phyloP scores from a whole-genome alignment of 148 eudicot genomes.

The Linanthus parryae region DNA sequence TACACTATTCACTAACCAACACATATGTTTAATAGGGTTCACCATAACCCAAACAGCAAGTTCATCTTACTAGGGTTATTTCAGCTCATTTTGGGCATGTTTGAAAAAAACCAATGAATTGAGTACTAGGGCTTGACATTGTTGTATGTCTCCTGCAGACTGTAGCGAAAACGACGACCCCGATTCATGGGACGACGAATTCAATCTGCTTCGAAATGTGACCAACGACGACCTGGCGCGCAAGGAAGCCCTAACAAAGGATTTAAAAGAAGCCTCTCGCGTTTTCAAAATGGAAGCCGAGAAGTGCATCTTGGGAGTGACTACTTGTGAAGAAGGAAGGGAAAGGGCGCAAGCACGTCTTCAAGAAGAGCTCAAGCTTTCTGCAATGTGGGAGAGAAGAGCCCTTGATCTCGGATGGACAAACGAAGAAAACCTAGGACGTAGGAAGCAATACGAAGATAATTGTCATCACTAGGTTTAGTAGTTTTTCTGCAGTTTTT shows the following conservation, averaged over 20 bases:
- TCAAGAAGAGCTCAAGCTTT: conserved; percentile 55
- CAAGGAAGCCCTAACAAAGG: conserved; percentile 49
- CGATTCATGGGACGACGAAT: conserved; percentile 33
- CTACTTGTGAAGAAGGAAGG: conserved; percentile 80
- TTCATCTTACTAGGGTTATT: too few species aligned
- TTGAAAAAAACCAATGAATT: too few species aligned
- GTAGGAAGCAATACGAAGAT: too few species aligned
- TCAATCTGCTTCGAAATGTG: conserved; percentile 53
- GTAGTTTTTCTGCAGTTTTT: neutral
- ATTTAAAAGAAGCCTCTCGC: conserved; percentile 52
- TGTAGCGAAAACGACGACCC: neutral
- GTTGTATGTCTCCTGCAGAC: neutral
- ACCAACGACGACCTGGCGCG: conserved; percentile 53
- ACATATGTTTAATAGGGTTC: too few species aligned
- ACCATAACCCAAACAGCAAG: too few species aligned
- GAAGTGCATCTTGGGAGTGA: conserved; percentile 75
- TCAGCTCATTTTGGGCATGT: neutral
- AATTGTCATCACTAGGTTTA: neutral
- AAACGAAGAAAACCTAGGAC: conserved; percentile 16
- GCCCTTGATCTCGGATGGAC: conserved; percentile 74
- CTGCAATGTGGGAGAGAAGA: conserved; percentile 61
- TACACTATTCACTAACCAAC: too few species aligned
- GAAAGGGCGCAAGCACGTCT: conserved; percentile 72
- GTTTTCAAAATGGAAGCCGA: conserved; percentile 84
- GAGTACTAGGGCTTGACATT: too few species aligned